Conservation (phyloP, 148 eudicot species). For the Camellia japonica region DNA sequence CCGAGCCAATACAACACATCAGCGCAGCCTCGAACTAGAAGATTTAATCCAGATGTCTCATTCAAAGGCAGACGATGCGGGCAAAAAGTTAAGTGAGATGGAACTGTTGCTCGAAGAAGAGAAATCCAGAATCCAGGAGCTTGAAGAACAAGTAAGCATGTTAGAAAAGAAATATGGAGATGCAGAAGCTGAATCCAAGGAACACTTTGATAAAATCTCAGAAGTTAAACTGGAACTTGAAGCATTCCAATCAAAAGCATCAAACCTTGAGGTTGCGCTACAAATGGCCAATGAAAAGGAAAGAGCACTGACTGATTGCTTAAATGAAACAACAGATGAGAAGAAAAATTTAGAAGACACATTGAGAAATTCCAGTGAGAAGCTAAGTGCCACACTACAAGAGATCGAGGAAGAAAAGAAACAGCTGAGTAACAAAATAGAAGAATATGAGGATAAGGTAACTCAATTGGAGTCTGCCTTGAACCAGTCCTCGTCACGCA, state of each 20-base stretch:
- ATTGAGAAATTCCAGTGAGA: slow-evolving; percentile 40
- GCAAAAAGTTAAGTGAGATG: slow-evolving; percentile 46
- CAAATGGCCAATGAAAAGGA: slow-evolving; percentile 52
- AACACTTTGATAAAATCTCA: slow-evolving; percentile 39
- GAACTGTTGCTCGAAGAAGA: slow-evolving; percentile 58
- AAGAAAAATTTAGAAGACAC: slow-evolving; percentile 49
- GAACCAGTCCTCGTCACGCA: slow-evolving; percentile 26
- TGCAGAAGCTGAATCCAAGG: slow-evolving; percentile 50
- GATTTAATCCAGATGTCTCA: slow-evolving; percentile 50
- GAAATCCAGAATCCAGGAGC: slow-evolving; percentile 31
- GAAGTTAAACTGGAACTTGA: slow-evolving; percentile 20
- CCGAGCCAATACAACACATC: neutral
- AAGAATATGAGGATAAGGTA: slow-evolving; percentile 32
- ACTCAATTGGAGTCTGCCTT: slow-evolving; percentile 41
- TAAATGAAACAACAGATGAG: slow-evolving; percentile 48
- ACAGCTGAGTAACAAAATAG: slow-evolving; percentile 20
- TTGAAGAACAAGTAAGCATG: too few relatives aligned
- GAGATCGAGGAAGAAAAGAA: slow-evolving; percentile 42
- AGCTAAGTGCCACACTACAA: slow-evolving; percentile 27
- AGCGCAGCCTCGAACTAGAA: slow-evolving; percentile 60
- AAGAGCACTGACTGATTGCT: slow-evolving; percentile 37
- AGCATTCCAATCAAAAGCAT: too few relatives aligned
- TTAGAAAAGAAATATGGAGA: slow-evolving; percentile 44
- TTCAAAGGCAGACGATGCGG: slow-evolving; percentile 62
- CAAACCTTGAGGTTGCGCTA: slow-evolving; percentile 15